Conservation (phyloP, 148 eudicot species). For the Polygonum maritimum region DNA sequence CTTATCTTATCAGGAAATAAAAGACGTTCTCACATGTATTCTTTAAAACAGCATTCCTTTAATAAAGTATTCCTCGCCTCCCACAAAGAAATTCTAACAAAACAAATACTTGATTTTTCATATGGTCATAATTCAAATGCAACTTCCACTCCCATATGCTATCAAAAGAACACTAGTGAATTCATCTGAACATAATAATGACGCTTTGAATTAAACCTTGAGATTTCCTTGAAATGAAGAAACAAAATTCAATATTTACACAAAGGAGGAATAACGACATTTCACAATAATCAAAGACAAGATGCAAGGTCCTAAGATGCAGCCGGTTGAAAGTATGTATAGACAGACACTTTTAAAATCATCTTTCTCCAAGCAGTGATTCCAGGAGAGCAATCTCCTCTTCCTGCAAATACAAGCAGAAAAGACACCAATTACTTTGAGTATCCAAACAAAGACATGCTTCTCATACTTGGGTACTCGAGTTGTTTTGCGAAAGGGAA, state of each 20-base stretch:
- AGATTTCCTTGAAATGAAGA: background rate
- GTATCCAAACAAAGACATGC: background rate
- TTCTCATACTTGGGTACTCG: background rate
- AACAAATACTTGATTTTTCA: background rate
- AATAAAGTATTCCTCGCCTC: background rate
- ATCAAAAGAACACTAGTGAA: background rate
- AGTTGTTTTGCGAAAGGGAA: background rate
- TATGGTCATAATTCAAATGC: background rate
- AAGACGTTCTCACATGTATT: no score
- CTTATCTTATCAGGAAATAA: no score
- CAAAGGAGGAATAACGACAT: background rate
- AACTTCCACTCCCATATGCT: background rate
- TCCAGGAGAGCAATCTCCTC: conserved; percentile 63
- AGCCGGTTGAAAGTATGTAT: background rate
- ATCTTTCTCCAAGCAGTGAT: conserved; percentile 42
- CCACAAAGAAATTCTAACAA: background rate
- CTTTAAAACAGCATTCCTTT: background rate
- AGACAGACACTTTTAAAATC: background rate
- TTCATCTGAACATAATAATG: background rate
- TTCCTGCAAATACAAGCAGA: conserved; percentile 34
- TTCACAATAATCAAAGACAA: conserved; percentile 1
- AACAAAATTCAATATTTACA: conserved; percentile 9
- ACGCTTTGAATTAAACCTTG: background rate
- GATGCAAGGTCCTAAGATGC: conserved; percentile 3
- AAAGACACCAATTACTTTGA: background rate